Evolutionary conservation across 2,329 filamentous ascomycete species (phyloP).

Genomic region (Pseudonectria foliicola): DNA sequence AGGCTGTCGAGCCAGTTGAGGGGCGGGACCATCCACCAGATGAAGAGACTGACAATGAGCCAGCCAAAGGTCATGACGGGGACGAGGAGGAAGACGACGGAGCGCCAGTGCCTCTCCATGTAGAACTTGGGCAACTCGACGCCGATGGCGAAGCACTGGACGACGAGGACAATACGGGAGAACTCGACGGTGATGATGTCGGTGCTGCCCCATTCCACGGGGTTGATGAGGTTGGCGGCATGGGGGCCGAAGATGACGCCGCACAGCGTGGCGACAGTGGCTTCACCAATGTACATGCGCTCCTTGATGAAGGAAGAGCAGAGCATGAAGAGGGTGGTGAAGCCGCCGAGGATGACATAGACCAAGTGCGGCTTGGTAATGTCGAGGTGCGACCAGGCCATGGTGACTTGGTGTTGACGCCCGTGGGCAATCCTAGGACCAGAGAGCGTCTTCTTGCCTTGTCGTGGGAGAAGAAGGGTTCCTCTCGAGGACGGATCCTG

Average conservation of each 20-base stretch:
- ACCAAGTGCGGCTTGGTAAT: constrained; percentile 96
- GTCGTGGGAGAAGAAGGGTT: constrained; percentile 4
- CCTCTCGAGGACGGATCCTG: not conserved
- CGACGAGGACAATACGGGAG: constrained; percentile 80
- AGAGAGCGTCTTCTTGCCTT: not conserved
- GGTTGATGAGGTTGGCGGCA: constrained; percentile 74
- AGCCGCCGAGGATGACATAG: constrained; percentile 96
- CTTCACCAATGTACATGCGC: constrained; percentile 96
- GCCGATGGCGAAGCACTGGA: constrained; percentile 87
- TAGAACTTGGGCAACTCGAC: constrained; percentile 89
- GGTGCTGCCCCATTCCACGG: constrained; percentile 67
- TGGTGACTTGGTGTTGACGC: constrained; percentile 26
- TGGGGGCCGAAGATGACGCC: constrained; percentile 86
- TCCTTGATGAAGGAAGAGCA: constrained; percentile 98
- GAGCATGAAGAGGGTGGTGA: constrained; percentile 97
- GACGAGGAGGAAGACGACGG: constrained; percentile 77
- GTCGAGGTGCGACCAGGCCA: constrained; percentile 74
- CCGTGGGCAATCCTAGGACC: not conserved
- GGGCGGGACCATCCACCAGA: constrained; percentile 80
- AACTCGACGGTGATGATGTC: constrained; percentile 87
- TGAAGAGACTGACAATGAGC: constrained; percentile 84
- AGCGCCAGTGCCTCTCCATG: constrained; percentile 97
- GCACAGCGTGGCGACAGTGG: constrained; percentile 83
- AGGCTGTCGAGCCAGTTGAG: constrained; percentile 88
- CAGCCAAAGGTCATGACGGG: constrained; percentile 98